phyloP scores from a whole-genome alignment of 176 grass and related monocot species.

The Phyllostachys edulis region DNA sequence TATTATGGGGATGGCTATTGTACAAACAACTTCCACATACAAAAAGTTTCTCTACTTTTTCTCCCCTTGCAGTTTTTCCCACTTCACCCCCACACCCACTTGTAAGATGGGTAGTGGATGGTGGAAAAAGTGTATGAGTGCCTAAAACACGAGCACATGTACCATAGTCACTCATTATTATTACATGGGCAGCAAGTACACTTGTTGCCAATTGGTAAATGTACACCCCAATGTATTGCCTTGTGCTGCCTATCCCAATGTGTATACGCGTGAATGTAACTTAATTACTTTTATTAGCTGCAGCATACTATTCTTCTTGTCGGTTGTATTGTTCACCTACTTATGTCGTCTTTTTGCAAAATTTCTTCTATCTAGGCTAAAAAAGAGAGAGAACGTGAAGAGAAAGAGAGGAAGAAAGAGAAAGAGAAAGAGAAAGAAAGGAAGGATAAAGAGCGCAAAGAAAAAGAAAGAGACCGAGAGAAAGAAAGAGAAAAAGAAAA shows the following conservation, averaged over 20 bases:
- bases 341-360: neutral
- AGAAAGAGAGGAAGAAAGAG: slow-evolving; percentile 85
- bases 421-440: slow-evolving; percentile 69
- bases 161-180: neutral
- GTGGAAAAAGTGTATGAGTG: neutral
- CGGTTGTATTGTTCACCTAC: neutral
- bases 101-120: neutral
- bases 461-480: slow-evolving; percentile 51
- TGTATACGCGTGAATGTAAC: slow-evolving; percentile 13
- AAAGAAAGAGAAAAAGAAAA: slow-evolving; percentile 67
- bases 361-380: slow-evolving; percentile 44
- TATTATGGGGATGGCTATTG: neutral
- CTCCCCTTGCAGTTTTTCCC: neutral
- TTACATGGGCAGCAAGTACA: neutral
- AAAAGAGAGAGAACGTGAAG: slow-evolving; percentile 66
- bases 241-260: neutral
- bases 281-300: neutral
- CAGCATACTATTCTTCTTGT: neutral
- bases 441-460: slow-evolving; percentile 77
- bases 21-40: neutral
- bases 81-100: neutral
- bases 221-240: neutral
- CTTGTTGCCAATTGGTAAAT: neutral
- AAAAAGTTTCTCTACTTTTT: neutral
- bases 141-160: neutral